Base-by-base conservation (phyloP, 2,329 filamentous ascomycete species). In the Tetracladium maxilliforme region DNA sequence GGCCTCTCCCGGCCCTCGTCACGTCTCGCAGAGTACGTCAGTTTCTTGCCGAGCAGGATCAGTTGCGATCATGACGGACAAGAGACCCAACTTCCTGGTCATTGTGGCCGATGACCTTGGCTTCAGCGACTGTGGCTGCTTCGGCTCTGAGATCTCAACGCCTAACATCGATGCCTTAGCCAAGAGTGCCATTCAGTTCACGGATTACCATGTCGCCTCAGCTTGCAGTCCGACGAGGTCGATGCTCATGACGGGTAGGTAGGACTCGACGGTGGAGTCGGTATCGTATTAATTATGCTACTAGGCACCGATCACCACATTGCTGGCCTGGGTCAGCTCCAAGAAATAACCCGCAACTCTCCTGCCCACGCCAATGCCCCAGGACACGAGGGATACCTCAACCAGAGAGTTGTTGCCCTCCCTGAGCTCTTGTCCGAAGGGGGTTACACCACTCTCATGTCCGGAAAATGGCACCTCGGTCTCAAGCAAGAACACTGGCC, bases 201-300 rank as follows among this genome's bases (percentile, higher is more conserved):
- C 68, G 0, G 64, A 73, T 36, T 75, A 71, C 43, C 70, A 76
- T 38, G 64, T 68, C 3, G 70, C 71, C 0, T 63, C 69, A 4
- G 70, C 70, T 25, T 76, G 69, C 45, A 73, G 68, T 16, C 71
- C 71, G 3, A 70, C 67, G 3, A 54, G 70, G 19, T 64, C 69
- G n/a, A 76, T 76, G 70, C 59, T 76, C 35, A 64, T 75, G 57
- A 72, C 67, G 1, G 69, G 69, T 4, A n/a, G n/a, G n/a, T n/a
- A n/a, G n/a, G n/a, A n/a, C n/a, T n/a, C n/a, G n/a, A n/a, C n/a
- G n/a, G n/a, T n/a, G n/a, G n/a, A n/a, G n/a, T n/a, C n/a, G n/a
- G n/a, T n/a, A n/a, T n/a, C n/a, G n/a, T n/a, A n/a, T n/a, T n/a
- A n/a, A n/a, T n/a, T n/a, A 55, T 52, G 52, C n/a, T n/a, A n/a